Evolutionary conservation across 345 rosid species (phyloP), one percentile per base, ranked within the genome.

Genomic region (Euphorbia lathyris): DNA sequence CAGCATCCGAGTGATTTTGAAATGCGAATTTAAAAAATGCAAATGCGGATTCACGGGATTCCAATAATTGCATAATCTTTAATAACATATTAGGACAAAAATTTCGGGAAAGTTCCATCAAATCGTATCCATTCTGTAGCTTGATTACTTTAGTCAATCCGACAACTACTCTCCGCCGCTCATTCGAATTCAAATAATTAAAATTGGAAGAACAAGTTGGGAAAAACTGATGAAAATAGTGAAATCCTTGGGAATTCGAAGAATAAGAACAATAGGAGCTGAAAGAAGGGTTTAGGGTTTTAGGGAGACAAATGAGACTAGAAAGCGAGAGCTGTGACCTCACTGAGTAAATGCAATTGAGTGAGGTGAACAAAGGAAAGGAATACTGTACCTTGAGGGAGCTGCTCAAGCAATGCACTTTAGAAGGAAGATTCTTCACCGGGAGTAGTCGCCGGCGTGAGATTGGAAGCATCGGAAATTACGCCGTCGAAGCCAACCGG

Each of bases 11-110:
- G 67, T 80, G 79, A 62, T 80, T 80, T 20, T 74, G 69, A 75
- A 86, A 86, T 0, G 61, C 82, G 20, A 82, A 68, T 69, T 88
- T 90, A 73, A 90, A 88, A 78, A 90, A 85, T 12, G 91, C 87
- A 69, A 81, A 83, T 14, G 91, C 88, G 0, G 84, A 72, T 52
- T 82, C 81, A 52, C 91, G 83, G 61, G 74, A 65, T 30, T 73
- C 74, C 36, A 90, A 72, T 20, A 77, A 27, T 67, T 74, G 74
- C 88, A 90, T 82, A 61, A 84, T 74, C 67, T 79, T 69, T 11
- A 75, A 88, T 8, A 90, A 59, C 11, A 74, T 45, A 43, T 17
- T 48, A 1, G 96, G 96, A 65, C 87, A 82, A 69, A 83, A 79
- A 0, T 77, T 76, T 5, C 1, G 36, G 19, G 84, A 70, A 60